Evolutionary conservation across 768 basidiomycete genomes (phyloP).

Genomic region (Galerina sulciceps): DNA sequence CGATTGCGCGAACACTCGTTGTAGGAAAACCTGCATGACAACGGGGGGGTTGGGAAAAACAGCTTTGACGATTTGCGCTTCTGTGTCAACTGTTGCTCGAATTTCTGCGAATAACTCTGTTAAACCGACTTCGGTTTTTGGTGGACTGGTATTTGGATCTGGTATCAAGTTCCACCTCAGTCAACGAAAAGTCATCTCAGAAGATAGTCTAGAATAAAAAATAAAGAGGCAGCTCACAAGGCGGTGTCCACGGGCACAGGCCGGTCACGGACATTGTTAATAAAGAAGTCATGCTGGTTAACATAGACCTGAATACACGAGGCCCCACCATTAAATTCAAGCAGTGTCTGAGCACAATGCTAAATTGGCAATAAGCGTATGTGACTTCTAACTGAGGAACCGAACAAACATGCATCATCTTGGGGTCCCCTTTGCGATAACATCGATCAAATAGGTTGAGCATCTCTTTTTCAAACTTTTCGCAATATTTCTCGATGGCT

Average conservation of each 20-base stretch:
- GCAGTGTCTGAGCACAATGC: slow-evolving; percentile 96
- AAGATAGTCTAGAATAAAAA: background rate
- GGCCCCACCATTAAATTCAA: slow-evolving; percentile 97
- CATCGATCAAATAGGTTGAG: slow-evolving; percentile 93
- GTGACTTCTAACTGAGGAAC: background rate
- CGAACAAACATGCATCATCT: slow-evolving; percentile 91
- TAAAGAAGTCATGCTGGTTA: slow-evolving; percentile 99
- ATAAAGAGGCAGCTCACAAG: slow-evolving; percentile 43
- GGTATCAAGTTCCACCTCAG: slow-evolving; percentile 81
- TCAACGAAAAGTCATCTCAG: background rate
- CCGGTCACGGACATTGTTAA: slow-evolving; percentile 81
- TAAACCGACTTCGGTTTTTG: slow-evolving; percentile 80
- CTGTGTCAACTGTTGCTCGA: slow-evolving; percentile 87
- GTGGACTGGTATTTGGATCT: slow-evolving; percentile 78
- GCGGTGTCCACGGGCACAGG: slow-evolving; percentile 57
- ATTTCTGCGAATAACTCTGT: slow-evolving; percentile 86
- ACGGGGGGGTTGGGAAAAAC: slow-evolving; percentile 96
- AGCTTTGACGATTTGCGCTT: slow-evolving; percentile 97
- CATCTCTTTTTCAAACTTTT: slow-evolving; percentile 99
- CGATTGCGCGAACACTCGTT: slow-evolving; percentile 96
- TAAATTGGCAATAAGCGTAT: slow-evolving; percentile 32
- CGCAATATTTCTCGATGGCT: slow-evolving; percentile 95
- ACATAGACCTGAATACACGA: slow-evolving; percentile 99
- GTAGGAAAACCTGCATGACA: slow-evolving; percentile 98
- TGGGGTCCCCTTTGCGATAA: slow-evolving; percentile 96